These are phyloP conservation scores for Ciborinia camelliae DNA, from an alignment of 2,329 filamentous ascomycete species.

Conservation along the genomic window DNA sequence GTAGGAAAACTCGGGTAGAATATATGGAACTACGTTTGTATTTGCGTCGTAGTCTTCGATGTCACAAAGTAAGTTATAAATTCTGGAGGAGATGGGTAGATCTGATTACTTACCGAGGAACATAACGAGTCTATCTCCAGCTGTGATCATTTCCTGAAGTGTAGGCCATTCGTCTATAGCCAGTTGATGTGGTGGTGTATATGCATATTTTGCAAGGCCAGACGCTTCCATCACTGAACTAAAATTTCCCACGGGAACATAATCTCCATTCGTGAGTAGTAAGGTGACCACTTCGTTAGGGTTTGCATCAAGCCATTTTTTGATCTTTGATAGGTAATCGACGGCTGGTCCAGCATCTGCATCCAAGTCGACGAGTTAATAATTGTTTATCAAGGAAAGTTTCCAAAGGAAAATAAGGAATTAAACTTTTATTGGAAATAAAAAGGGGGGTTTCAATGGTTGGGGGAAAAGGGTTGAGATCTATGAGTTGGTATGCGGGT, in stretches of 20 bases:
- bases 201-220: slow-evolving; percentile 32
- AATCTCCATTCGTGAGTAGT: slow-evolving; percentile 62
- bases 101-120: slow-evolving; percentile 57
- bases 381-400: background rate
- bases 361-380: background rate
- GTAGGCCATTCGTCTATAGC: slow-evolving; percentile 64
- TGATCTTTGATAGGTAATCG: slow-evolving; percentile 53
- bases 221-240: slow-evolving; percentile 36
- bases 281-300: slow-evolving; percentile 60
- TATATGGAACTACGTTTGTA: slow-evolving; percentile 52
- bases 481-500: background rate
- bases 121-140: slow-evolving; percentile 61
- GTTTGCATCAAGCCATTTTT: slow-evolving; percentile 56
- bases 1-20: slow-evolving; percentile 61
- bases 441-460: background rate
- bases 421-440: background rate
- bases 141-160: slow-evolving; percentile 60
- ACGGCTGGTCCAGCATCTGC: slow-evolving; percentile 54
- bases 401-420: background rate
- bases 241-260: slow-evolving; percentile 53
- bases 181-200: slow-evolving; percentile 35
- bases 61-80: background rate
- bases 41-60: slow-evolving; percentile 57
- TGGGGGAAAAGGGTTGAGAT: background rate
- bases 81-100: no score